Evolutionary conservation across 1,284 basidiomycete genomes (phyloP), one percentile per base, ranked within the genome.

Genomic region (Rhodotorula sp.): DNA sequence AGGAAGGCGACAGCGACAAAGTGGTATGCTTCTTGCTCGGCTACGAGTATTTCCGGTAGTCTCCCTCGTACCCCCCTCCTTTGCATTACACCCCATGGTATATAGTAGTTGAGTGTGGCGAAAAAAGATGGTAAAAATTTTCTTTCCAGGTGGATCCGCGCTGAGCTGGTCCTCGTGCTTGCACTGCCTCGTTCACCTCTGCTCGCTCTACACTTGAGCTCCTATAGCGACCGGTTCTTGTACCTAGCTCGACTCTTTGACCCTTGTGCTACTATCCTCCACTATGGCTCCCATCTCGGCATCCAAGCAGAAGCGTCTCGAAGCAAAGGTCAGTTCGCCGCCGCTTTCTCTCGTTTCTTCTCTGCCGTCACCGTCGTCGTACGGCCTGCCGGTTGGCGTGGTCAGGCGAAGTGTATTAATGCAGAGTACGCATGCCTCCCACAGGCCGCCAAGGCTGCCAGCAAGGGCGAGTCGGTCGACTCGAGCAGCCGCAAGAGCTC

Each of bases 361-460:
- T 18, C 29, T 15, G n/a, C 54, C 12, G 21, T 18, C 20, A 51
- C 49, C 6, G 20, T 7, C 20, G 54, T 15, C 29, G 54, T 56
- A 26, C 8, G 54, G 16, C 14, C 26, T 3, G 51, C 21, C 8
- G 7, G 51, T 12, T 8, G 23, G 2, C 29, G 29, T 29, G 21
- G 51, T 23, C 2, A 14, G 29, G 29, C 29, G 29, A 29, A 29
- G 29, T 29, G 29, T 29, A 29, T 29, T 29, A 3, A 21, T 31
- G 23, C 18, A 31, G 43, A 14, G 0, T 31, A 4, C 43, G n/a
- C 21, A 1, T 10, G 21, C 4, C 20, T 12, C 39, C 23, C 34
- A 21, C 57, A 95, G 83, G 92, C 90, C 58, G 92, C 92, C 72
- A 93, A 92, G 82, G 84, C 82, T 66, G 84, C 88, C 49, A 82